phyloP scores from a whole-genome alignment of 768 basidiomycete genomes.

The Amanita fuliginea region DNA sequence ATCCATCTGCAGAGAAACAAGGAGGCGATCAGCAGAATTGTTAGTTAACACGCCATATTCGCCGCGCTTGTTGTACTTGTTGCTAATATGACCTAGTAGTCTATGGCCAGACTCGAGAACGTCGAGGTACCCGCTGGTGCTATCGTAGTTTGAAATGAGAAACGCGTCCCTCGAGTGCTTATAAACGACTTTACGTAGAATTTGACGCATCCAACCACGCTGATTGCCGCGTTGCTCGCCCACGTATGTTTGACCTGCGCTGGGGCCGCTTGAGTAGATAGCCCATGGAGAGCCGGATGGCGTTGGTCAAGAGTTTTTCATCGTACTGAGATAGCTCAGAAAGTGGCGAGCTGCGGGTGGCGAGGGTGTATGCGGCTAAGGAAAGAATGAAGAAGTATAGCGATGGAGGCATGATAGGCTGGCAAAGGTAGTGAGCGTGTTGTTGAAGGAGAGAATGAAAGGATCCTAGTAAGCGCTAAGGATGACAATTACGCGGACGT shows the following conservation, averaged over 20 bases:
- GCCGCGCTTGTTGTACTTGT: conserved; percentile 1
- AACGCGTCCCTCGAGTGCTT: not conserved
- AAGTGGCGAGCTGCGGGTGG: not conserved
- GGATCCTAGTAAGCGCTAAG: not conserved
- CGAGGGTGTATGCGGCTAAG: not conserved
- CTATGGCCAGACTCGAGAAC: not conserved
- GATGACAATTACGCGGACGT: not conserved
- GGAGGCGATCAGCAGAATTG: not conserved
- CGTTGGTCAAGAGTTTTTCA: not conserved
- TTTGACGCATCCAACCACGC: not conserved
- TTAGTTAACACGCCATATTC: conserved; percentile 4
- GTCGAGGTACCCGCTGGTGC: not conserved
- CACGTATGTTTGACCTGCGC: not conserved
- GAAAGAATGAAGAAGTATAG: not conserved
- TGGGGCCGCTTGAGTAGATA: conserved; percentile 1
- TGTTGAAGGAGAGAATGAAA: not conserved
- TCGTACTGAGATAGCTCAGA: conserved; percentile 1
- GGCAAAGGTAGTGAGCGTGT: not conserved
- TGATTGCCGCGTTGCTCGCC: too few species aligned
- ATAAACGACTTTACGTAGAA: not conserved
- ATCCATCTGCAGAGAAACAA: not conserved
- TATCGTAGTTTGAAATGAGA: not conserved
- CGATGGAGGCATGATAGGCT: not conserved
- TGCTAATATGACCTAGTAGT: conserved; percentile 1
- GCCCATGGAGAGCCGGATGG: not conserved